Evolutionary conservation across 176 grass and related monocot genomes (phyloP).

Genomic region (Cenchrus americanus): DNA sequence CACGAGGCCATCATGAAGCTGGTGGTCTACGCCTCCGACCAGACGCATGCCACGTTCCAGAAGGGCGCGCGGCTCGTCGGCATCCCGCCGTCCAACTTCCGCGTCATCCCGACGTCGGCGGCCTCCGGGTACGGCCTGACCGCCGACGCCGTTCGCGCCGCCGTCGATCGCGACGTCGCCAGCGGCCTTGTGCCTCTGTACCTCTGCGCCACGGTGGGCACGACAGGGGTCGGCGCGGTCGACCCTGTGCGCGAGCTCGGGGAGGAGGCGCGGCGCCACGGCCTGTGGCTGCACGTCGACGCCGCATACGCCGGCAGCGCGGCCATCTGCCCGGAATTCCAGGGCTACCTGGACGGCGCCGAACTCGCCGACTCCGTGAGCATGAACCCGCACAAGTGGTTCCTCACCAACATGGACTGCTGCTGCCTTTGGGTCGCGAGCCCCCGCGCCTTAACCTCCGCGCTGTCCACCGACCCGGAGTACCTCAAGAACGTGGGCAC

Average conservation of each 20-base stretch:
- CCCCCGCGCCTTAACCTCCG: background rate
- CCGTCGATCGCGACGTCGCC: constrained; percentile 31
- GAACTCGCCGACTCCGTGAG: constrained; percentile 61
- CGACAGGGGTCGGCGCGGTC: constrained; percentile 46
- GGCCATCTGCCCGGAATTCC: constrained; percentile 49
- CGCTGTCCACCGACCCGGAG: constrained; percentile 54
- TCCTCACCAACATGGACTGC: constrained; percentile 55
- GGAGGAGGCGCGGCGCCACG: constrained; percentile 30
- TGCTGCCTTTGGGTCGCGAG: constrained; percentile 48
- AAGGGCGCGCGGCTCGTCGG: constrained; percentile 56
- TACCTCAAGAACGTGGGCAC: constrained; percentile 40
- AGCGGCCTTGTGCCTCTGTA: constrained; percentile 36
- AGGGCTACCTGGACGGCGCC: constrained; percentile 32
- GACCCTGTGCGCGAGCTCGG: constrained; percentile 50
- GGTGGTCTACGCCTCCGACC: constrained; percentile 64
- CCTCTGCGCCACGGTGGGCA: constrained; percentile 59
- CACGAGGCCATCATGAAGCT: constrained; percentile 36
- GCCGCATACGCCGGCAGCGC: constrained; percentile 52
- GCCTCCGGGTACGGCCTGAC: constrained; percentile 21
- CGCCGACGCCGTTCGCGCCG: background rate
- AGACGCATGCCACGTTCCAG: constrained; percentile 57
- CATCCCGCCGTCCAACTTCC: constrained; percentile 66
- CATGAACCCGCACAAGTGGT: constrained; percentile 64
- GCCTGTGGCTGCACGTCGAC: constrained; percentile 64
- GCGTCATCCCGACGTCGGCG: constrained; percentile 22